Conservation (phyloP, 2,329 filamentous ascomycete species). For the Fusarium tjaetaba region DNA sequence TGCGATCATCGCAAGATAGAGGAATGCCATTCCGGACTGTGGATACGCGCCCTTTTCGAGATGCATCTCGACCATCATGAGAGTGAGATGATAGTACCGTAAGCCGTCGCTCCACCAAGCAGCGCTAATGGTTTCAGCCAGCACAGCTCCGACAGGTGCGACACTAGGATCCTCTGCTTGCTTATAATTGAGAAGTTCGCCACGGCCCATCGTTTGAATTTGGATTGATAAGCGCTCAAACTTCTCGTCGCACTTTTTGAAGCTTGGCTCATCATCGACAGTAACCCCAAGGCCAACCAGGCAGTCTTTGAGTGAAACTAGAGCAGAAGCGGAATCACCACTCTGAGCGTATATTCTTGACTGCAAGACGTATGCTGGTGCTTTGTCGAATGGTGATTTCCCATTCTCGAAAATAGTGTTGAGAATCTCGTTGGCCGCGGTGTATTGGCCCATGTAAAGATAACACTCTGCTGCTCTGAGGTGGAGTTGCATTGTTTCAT, state of each 20-base stretch:
- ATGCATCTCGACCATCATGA: constrained; percentile 74
- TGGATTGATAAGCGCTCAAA: constrained; percentile 72
- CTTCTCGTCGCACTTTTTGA: constrained; percentile 79
- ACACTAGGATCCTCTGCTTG: constrained; percentile 62
- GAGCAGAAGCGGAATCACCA: constrained; percentile 75
- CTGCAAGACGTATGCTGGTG: constrained; percentile 83
- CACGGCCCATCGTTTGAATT: constrained; percentile 66
- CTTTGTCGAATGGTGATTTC: constrained; percentile 79
- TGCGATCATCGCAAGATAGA: constrained; percentile 74
- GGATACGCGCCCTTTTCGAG: constrained; percentile 72
- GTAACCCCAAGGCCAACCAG: constrained; percentile 74
- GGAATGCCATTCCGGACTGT: constrained; percentile 74
- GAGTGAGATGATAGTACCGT: constrained; percentile 75
- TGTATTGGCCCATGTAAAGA: constrained; percentile 78
- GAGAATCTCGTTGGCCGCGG: constrained; percentile 74
- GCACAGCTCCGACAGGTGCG: constrained; percentile 73
- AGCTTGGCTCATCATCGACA: constrained; percentile 73
- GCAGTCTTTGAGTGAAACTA: constrained; percentile 76
- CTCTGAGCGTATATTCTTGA: constrained; percentile 80
- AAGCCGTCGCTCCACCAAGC: constrained; percentile 79
- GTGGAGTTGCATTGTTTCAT: constrained; percentile 84
- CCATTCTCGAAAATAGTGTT: constrained; percentile 75
- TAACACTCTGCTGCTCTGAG: constrained; percentile 85
- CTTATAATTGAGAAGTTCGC: constrained; percentile 56
- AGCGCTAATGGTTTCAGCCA: constrained; percentile 74